Conservation (phyloP, 805 yeast species). For the Allodekkera sacchari region DNA sequence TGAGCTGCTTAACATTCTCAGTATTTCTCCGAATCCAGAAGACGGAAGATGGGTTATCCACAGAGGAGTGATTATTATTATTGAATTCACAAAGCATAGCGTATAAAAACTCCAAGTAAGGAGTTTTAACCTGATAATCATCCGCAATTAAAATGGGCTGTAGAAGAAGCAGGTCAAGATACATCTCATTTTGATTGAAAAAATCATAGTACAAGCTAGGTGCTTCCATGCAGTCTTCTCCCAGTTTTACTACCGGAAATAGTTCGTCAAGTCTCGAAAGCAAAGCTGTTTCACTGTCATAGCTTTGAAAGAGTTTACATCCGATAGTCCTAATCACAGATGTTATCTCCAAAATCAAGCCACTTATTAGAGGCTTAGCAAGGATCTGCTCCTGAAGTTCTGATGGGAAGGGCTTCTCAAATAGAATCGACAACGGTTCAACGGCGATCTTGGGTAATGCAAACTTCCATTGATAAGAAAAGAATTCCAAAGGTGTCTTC, state of each 20-base stretch:
- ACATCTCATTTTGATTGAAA: conserved; percentile 45
- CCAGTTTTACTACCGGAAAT: conserved; percentile 28
- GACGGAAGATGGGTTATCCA: conserved; percentile 21
- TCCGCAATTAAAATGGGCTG: conserved; percentile 90
- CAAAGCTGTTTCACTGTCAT: conserved; percentile 56
- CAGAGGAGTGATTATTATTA: conserved; percentile 35
- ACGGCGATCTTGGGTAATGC: conserved; percentile 74
- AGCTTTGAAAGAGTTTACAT: conserved; percentile 60
- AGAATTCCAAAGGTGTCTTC: conserved; percentile 45
- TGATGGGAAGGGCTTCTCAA: conserved; percentile 62
- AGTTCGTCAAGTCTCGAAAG: conserved; percentile 43
- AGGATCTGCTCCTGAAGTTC: conserved; percentile 57
- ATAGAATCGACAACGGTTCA: conserved; percentile 64
- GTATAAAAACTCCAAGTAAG: conserved; percentile 81
- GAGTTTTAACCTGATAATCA: conserved; percentile 77
- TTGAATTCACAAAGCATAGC: conserved; percentile 64
- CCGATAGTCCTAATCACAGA: conserved; percentile 73
- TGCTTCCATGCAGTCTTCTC: conserved; percentile 31
- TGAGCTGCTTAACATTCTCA: conserved; percentile 21
- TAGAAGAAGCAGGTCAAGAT: conserved; percentile 67
- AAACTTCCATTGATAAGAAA: conserved; percentile 76
- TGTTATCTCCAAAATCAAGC: conserved; percentile 66
- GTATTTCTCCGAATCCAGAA: conserved; percentile 26
- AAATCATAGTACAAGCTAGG: conserved; percentile 64
- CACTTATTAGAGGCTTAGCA: conserved; percentile 79